Evolutionary conservation across 352 stramenopile genomes (phyloP), one percentile per base, ranked within the genome.

Genomic region (Pythium dissotocum): DNA sequence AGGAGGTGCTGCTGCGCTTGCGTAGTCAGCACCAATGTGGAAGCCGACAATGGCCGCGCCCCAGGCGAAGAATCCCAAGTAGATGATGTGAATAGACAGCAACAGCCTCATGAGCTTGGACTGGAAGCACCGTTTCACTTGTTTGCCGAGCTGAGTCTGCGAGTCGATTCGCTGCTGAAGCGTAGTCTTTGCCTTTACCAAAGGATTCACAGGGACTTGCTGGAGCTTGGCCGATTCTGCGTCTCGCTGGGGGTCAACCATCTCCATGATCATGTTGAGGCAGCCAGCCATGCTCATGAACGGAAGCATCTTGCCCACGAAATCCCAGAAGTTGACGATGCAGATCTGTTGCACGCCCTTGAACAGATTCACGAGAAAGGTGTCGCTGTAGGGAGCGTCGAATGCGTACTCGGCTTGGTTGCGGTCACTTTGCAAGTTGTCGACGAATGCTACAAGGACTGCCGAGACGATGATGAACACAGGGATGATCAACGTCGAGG

Each of bases 271-370:
- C 35, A 62, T 32, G 32, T 32, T 30, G 6, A 70, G 46, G 48
- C 63, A 65, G 14, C 46, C 51, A 2, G 48, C 32, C 63, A 70
- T 70, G 46, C 55, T 65, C 30, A 55, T 21, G 38, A 70, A 70
- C 24, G 63, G 57, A 33, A 70, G 42, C 42, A 70, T 58, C 46
- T 70, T 70, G 33, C 55, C 53, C 4, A 65, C 3, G 21, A 70
- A 61, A 35, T 65, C 63, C 53, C 61, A 46, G 54, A 56, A 70
- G 7, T 18, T 48, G 18, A 65, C 33, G 13, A 70, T 58, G 21
- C 58, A 64, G 9, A 64, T 60, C 33, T 70, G 63, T 44, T 70
- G 63, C 0, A 42, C 63, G 21, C 63, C 49, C 28, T 54, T 64
- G 48, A 70, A 52, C 13, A 61, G 18, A 14, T 63, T 46, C 42